Conservation (phyloP, 2,329 filamentous ascomycete species). For the Sordariomycetes sp. region DNA sequence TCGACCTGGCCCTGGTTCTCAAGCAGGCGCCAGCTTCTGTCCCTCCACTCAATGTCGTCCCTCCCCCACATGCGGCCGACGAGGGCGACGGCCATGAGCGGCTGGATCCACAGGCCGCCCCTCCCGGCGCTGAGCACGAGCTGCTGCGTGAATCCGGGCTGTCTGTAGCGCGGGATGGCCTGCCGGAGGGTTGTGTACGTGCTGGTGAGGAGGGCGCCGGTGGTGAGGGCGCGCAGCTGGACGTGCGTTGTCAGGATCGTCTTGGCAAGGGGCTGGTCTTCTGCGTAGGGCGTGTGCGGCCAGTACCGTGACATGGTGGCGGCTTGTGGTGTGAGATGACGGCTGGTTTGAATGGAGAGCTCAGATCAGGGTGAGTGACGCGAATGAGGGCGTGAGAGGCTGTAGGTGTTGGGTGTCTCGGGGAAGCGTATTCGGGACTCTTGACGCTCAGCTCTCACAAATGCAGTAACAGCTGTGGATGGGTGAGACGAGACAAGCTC, state of each 20-base stretch:
- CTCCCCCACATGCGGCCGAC: conserved; percentile 42
- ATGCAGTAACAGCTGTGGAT: too few relatives aligned
- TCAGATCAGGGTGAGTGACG: too few relatives aligned
- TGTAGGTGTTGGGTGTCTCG: too few relatives aligned
- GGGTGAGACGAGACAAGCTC: too few relatives aligned
- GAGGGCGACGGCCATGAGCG: conserved; percentile 31
- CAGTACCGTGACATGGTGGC: conserved; percentile 44
- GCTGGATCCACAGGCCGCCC: not conserved
- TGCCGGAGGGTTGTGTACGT: conserved; percentile 24
- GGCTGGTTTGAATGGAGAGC: too few relatives aligned
- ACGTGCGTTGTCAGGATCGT: conserved; percentile 52
- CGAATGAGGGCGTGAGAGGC: too few relatives aligned
- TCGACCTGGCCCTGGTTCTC: conserved; percentile 48
- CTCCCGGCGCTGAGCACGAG: not conserved
- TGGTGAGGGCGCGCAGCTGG: conserved; percentile 43
- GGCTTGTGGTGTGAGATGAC: too few relatives aligned
- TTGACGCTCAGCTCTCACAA: too few relatives aligned
- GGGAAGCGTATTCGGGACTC: too few relatives aligned
- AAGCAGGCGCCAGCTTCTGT: conserved; percentile 52
- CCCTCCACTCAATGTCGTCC: conserved; percentile 54
- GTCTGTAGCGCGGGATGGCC: conserved; percentile 17
- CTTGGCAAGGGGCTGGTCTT: conserved; percentile 48
- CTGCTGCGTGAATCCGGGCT: conserved; percentile 5
- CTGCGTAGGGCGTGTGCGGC: conserved; percentile 48
- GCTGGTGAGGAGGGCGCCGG: conserved; percentile 39